These are phyloP conservation scores for Agrocybe pediades DNA, from an alignment of 768 basidiomycete species.

Conservation along the genomic window DNA sequence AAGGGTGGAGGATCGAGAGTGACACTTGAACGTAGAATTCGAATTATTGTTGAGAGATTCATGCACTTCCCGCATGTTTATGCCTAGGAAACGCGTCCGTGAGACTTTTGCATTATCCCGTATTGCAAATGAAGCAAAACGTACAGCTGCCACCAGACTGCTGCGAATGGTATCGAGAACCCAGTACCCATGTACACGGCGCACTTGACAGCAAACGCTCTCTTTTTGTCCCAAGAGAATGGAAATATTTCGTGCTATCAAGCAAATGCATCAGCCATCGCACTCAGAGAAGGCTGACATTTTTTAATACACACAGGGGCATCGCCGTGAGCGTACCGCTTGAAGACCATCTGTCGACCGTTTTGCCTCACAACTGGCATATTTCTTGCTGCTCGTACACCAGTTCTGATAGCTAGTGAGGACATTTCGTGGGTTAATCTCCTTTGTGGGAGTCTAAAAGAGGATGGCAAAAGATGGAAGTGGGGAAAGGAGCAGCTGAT, in stretches of 20 bases:
- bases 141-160: conserved; percentile 25
- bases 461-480: no score
- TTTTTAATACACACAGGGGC: no score
- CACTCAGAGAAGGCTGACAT: no score
- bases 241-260: conserved; percentile 21
- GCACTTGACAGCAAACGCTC: conserved; percentile 24
- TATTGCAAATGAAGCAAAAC: no score
- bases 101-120: no score
- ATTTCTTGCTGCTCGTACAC: neutral
- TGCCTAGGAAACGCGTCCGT: neutral
- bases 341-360: neutral
- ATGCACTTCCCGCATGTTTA: neutral
- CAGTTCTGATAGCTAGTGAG: neutral
- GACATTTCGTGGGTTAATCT: neutral
- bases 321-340: neutral
- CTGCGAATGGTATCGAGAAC: conserved; percentile 31
- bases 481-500: no score
- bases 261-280: neutral
- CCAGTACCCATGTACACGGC: conserved; percentile 24
- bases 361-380: neutral
- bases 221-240: conserved; percentile 25
- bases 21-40: no score
- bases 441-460: neutral
- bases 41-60: no score
- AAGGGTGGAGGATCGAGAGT: no score